A percentile compares a stretch with the other conserved stretches of the same genome.
These are phyloP conservation scores for Niebla homalea DNA, from an alignment of 495 filamentous ascomycete species.

Conservation along the genomic window DNA sequence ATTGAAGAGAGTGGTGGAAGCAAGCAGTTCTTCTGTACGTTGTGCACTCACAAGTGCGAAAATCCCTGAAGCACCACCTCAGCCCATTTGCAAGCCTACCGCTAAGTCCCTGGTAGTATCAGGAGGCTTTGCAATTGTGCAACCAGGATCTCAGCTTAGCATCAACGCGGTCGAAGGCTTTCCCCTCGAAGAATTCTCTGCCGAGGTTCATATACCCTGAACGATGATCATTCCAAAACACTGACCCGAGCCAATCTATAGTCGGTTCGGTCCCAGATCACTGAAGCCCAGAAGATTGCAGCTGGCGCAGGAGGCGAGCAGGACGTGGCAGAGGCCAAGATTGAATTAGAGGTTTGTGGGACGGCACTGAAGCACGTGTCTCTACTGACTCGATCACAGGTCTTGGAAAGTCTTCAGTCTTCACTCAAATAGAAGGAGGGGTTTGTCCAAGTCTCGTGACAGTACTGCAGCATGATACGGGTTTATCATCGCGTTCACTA, in stretches of 20 bases:
- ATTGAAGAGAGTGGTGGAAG: conserved; percentile 82
- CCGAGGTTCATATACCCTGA: conserved; percentile 41
- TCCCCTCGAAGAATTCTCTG: conserved; percentile 88
- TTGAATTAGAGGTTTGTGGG: conserved; percentile 80
- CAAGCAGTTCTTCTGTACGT: conserved; percentile 98
- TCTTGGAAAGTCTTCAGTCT: conserved; percentile 62
- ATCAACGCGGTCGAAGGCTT: conserved; percentile 96
- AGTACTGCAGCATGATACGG: too few relatives aligned
- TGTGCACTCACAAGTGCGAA: not conserved
- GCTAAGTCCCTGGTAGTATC: conserved; percentile 47
- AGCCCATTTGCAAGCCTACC: not conserved
- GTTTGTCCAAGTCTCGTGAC: too few relatives aligned
- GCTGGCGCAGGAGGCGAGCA: conserved; percentile 84
- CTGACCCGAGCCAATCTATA: conserved; percentile 5
- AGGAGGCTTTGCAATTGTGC: conserved; percentile 92
- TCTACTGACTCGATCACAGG: conserved; percentile 26
- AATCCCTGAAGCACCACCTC: not conserved
- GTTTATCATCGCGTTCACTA: too few relatives aligned
- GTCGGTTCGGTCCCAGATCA: conserved; percentile 63
- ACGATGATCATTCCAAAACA: not conserved
- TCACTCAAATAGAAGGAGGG: conserved; percentile 48
- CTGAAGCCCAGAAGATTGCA: conserved; percentile 91
- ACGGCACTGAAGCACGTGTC: not conserved
- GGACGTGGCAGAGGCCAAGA: conserved; percentile 95
- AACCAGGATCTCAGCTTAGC: conserved; percentile 87